Conservation (phyloP, 495 filamentous ascomycete species). For the Trichoderma erinaceum region DNA sequence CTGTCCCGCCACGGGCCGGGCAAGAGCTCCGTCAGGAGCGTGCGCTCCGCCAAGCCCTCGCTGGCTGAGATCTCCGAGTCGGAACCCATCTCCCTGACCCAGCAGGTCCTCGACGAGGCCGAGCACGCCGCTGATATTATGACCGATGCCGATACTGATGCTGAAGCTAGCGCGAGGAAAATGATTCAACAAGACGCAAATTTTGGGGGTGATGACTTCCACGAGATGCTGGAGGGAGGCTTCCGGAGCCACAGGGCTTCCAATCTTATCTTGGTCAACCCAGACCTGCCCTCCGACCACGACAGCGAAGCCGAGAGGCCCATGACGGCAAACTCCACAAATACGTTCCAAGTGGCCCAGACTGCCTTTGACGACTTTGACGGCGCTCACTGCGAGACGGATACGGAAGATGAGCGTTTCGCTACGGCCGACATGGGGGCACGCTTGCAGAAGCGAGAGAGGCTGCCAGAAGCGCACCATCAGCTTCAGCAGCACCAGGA, state of each 20-base stretch:
- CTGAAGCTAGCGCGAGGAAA: slow-evolving; percentile 26
- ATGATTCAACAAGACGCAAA: slow-evolving; percentile 27
- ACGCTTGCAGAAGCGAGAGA: slow-evolving; percentile 19
- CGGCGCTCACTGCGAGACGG: slow-evolving; percentile 72
- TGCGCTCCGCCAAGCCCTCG: slow-evolving; percentile 36
- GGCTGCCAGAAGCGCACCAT: not conserved
- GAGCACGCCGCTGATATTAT: slow-evolving; percentile 26
- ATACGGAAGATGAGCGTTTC: slow-evolving; percentile 24
- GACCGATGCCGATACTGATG: slow-evolving; percentile 22
- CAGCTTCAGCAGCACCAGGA: not conserved
- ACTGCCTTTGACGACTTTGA: slow-evolving; percentile 86
- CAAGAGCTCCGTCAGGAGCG: slow-evolving; percentile 40
- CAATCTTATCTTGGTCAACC: slow-evolving; percentile 5
- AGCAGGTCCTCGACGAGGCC: slow-evolving; percentile 40
- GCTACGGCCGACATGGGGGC: slow-evolving; percentile 26
- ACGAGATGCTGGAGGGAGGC: slow-evolving; percentile 19
- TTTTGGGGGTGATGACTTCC: slow-evolving; percentile 23
- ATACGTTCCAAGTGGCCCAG: slow-evolving; percentile 63
- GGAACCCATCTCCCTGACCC: slow-evolving; percentile 39
- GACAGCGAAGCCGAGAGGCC: not conserved
- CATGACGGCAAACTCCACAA: slow-evolving; percentile 48
- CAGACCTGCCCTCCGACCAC: not conserved
- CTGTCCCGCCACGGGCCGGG: slow-evolving; percentile 41
- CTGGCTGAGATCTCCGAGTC: slow-evolving; percentile 42
- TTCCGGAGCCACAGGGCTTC: not conserved